Evolutionary conservation across 179 eudicot species (phyloP), one percentile per base, ranked within the genome.

Genomic region (Nepenthes alata): DNA sequence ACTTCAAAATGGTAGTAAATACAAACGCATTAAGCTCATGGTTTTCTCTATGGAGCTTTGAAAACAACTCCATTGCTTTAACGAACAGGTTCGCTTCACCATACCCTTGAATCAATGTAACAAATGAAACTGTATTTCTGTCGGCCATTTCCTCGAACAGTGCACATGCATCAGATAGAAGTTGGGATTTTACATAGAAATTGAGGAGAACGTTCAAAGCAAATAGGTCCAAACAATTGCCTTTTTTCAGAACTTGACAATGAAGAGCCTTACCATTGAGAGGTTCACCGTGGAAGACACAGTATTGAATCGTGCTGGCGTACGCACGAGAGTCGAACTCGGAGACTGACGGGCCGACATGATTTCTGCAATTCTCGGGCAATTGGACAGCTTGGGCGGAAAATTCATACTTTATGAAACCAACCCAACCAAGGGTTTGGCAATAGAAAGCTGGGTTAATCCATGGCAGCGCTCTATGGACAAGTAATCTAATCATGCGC

Each of bases 11-110:
- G 0, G 87, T 67, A 10, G 84, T 80, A 69, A 86, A 86, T 44
- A 77, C 89, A 71, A 84, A 84, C 1, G 87, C 64, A 52, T 80
- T 86, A 47, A 86, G 79, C 63, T 78, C 87, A 68, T 78, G 85
- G 1, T 85, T 89, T 58, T 86, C 82, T 55, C 65, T 76, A 58
- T 75, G 84, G 44, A 80, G 71, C 65, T 77, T 69, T 16, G 65
- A 38, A 52, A 86, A 84, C 70, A 80, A 70, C 37, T 66, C 63
- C 39, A 80, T 11, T 10, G 84, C 87, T 12, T 80, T 76, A 34
- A 8, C 16, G 35, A 70, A 76, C 35, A 64, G 66, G 4, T 67
- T 61, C 9, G 35, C 62, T 39, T 67, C 71, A 53, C 67, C 60
- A 56, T 55, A 72, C 0, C 95, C 95, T 60, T 80, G 87, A 71